These are phyloP conservation scores for Coemansia sp. DNA, from an alignment of 371 early-diverging fungal genomes.

Conservation along the genomic window DNA sequence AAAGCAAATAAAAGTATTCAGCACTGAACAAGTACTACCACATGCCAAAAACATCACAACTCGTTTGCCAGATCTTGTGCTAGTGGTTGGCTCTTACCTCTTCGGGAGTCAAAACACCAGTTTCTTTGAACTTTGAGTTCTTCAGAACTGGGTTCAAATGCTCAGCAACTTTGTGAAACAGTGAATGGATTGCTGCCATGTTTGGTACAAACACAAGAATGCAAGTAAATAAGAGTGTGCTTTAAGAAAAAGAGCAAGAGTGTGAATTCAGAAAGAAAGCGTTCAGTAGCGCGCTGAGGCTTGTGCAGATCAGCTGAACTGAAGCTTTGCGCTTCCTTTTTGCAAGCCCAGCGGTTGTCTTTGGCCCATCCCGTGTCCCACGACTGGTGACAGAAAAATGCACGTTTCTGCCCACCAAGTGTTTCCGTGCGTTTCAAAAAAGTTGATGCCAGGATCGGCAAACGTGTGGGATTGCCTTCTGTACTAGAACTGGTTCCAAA, in stretches of 20 bases:
- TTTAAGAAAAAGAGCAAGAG: background rate
- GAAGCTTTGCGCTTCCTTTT: background rate
- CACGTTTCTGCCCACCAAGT: background rate
- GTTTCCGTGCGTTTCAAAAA: background rate
- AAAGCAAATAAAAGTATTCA: background rate
- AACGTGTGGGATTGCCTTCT: background rate
- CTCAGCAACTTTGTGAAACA: conserved; percentile 80
- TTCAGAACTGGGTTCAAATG: conserved; percentile 92
- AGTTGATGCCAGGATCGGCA: background rate
- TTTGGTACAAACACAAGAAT: background rate
- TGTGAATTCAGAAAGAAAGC: background rate
- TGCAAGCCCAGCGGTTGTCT: background rate
- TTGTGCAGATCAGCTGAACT: conserved; percentile 1
- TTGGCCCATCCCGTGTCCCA: background rate
- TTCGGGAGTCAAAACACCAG: conserved; percentile 92
- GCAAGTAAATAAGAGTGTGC: background rate
- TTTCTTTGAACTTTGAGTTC: conserved; percentile 92
- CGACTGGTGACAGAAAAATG: background rate
- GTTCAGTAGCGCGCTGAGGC: background rate
- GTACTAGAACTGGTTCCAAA: background rate
- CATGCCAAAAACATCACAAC: background rate
- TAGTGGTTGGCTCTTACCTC: conserved; percentile 63
- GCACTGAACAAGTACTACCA: background rate
- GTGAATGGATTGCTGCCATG: conserved; percentile 54
- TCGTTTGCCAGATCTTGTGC: background rate